Base-by-base conservation (phyloP, 352 stramenopile species). In the Plasmopara muralis region DNA sequence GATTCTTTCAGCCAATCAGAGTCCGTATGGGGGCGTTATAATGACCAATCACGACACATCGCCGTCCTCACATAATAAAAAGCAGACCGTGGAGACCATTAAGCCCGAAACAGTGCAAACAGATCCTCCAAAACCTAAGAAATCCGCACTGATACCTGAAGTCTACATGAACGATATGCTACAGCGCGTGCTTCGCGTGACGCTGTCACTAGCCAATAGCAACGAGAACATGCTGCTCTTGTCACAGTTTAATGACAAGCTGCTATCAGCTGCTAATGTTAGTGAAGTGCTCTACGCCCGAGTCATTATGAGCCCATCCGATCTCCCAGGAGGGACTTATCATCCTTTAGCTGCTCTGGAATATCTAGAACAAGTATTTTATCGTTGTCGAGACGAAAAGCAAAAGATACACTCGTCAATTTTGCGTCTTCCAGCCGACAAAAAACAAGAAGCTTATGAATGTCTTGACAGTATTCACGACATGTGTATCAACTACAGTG, bases 401-500 rank as follows among this genome's bases (percentile, higher is more conserved):
- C 77, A 88, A 55, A 81, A 78, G 46, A 58, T 90, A 9, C 67
- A 85, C 43, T 87, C 77, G 31, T 69, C 75, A 28, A 86, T 83
- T 50, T 29, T 87, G 14, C 65, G 72, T 14, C 52, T 88, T 4
- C 39, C 66, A 0, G 50, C 60, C 4, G 60, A 62, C 1, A 77
- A 85, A 47, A 88, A 89, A 43, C 53, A 70, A 35, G 62, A 72
- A 28, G 69, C 67, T 0, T 68, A 83, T 33, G 50, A 79, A 16
- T 85, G 71, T 59, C 53, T 90, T 12, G 41, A 15, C 43, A 85
- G 57, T 39, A 66, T 93, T 34, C 65, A 64, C 3, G 76, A 87
- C 41, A 89, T 89, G 77, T 89, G 79, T 47, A 66, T 93, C 45
- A 93, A 89, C 56, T 95, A 95, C 62, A 89, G 76, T 47, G 78